phyloP scores from a whole-genome alignment of 768 basidiomycete species.

The Grammothele lineata region DNA sequence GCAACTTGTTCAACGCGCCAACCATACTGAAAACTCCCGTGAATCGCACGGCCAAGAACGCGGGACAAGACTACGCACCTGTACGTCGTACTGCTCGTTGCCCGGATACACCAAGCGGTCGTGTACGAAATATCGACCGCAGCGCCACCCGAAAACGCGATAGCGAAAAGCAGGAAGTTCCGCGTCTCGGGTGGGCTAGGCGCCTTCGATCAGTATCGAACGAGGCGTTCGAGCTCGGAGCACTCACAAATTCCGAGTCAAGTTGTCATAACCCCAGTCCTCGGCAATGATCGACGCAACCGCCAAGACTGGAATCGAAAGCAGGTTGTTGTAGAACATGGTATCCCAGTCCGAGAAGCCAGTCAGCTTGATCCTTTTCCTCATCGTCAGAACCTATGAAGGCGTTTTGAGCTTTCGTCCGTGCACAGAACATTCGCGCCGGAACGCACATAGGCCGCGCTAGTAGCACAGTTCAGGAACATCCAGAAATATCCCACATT shows the following conservation, averaged over 20 bases:
- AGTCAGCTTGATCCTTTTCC: conserved; percentile 91
- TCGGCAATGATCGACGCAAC: conserved; percentile 82
- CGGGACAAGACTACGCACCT: conserved; percentile 46
- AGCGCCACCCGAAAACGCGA: conserved; percentile 94
- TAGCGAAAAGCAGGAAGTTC: conserved; percentile 74
- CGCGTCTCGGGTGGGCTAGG: conserved; percentile 80
- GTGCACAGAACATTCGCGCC: background rate
- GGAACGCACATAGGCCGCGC: conserved; percentile 74
- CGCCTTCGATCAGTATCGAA: background rate
- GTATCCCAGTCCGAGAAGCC: conserved; percentile 98
- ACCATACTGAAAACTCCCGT: conserved; percentile 68
- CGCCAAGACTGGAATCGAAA: conserved; percentile 88
- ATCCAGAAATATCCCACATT: conserved; percentile 97
- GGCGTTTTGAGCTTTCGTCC: background rate
- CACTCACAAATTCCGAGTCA: conserved; percentile 84
- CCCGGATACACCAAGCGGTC: conserved; percentile 97
- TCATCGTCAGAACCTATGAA: conserved; percentile 90
- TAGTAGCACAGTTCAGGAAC: conserved; percentile 85
- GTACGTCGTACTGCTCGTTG: conserved; percentile 97
- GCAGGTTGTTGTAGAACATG: conserved; percentile 97
- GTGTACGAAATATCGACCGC: conserved; percentile 98
- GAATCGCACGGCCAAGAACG: background rate
- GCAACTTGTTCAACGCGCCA: conserved; percentile 94
- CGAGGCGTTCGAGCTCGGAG: background rate
- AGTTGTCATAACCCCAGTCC: conserved; percentile 81